Percentiles rank a stretch among this genome's conserved stretches.
phyloP scores from a whole-genome alignment of 352 stramenopile genomes.

The Phytophthora melonis region DNA sequence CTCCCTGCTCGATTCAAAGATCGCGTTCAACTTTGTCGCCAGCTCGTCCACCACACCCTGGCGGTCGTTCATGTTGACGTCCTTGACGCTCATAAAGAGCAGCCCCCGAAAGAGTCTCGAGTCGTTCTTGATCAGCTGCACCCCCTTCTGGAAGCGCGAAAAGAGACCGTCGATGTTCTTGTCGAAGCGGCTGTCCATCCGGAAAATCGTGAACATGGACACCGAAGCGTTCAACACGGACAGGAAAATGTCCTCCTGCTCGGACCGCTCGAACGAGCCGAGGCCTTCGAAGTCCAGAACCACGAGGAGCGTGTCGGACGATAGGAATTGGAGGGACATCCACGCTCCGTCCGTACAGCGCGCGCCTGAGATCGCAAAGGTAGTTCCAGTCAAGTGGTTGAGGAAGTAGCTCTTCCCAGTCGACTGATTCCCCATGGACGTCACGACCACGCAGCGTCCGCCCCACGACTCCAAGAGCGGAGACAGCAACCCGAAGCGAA shows the following conservation, averaged over 20 bases:
- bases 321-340: constrained; percentile 45
- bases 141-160: constrained; percentile 59
- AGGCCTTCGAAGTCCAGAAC: constrained; percentile 74
- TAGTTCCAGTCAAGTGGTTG: constrained; percentile 66
- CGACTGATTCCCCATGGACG: constrained; percentile 58
- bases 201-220: constrained; percentile 69
- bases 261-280: constrained; percentile 63
- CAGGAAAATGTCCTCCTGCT: constrained; percentile 71
- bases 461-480: not conserved
- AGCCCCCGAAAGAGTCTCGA: constrained; percentile 22
- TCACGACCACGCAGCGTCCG: not conserved
- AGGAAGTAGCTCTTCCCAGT: constrained; percentile 76
- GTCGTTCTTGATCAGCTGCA: constrained; percentile 60
- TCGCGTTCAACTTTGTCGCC: constrained; percentile 46
- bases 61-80: constrained; percentile 64
- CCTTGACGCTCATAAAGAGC: constrained; percentile 67
- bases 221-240: constrained; percentile 64
- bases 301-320: constrained; percentile 46
- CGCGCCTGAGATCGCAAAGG: constrained; percentile 56
- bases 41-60: constrained; percentile 55
- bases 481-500: not conserved
- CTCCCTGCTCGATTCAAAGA: constrained; percentile 54
- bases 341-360: constrained; percentile 61
- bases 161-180: constrained; percentile 70
- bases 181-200: constrained; percentile 68